A percentile compares a stretch with the other conserved stretches of the same genome.
These are phyloP conservation scores for Hypoxylon intermedium DNA, from an alignment of 495 filamentous ascomycete genomes.

Conservation along the genomic window DNA sequence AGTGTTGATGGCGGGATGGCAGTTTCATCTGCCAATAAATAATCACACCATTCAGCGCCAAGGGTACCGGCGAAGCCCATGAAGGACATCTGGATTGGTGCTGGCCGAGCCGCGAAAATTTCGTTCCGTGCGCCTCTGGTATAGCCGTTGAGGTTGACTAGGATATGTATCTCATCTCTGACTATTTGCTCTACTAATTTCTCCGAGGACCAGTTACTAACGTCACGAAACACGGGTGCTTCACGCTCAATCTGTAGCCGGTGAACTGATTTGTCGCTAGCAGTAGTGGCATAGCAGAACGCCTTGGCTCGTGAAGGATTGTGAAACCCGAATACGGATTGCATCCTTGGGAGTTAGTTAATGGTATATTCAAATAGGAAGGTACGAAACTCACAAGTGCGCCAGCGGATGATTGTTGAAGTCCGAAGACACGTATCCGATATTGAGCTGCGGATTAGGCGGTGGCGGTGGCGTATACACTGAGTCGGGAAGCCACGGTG, in stretches of 20 bases:
- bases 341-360: slow-evolving; percentile 66
- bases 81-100: slow-evolving; percentile 98
- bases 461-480: slow-evolving; percentile 86
- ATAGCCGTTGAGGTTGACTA: slow-evolving; percentile 97
- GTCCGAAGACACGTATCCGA: slow-evolving; percentile 97
- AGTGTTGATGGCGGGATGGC: slow-evolving; percentile 85
- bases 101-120: slow-evolving; percentile 92
- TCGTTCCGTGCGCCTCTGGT: slow-evolving; percentile 97
- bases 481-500: slow-evolving; percentile 81
- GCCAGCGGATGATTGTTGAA: slow-evolving; percentile 99
- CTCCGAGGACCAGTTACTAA: slow-evolving; percentile 85
- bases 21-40: slow-evolving; percentile 87
- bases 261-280: slow-evolving; percentile 89
- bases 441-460: slow-evolving; percentile 80
- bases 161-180: slow-evolving; percentile 91
- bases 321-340: slow-evolving; percentile 97
- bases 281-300: slow-evolving; percentile 96
- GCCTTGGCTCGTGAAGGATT: slow-evolving; percentile 75
- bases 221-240: slow-evolving; percentile 90
- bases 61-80: slow-evolving; percentile 99
- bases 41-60: slow-evolving; percentile 98
- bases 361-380: background rate
- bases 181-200: slow-evolving; percentile 88
- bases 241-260: slow-evolving; percentile 94
- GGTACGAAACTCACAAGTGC: slow-evolving; percentile 64